Evolutionary conservation across 257 asterid genomes (phyloP), one percentile per base, ranked within the genome.

Genomic region (Gentiana straminea): DNA sequence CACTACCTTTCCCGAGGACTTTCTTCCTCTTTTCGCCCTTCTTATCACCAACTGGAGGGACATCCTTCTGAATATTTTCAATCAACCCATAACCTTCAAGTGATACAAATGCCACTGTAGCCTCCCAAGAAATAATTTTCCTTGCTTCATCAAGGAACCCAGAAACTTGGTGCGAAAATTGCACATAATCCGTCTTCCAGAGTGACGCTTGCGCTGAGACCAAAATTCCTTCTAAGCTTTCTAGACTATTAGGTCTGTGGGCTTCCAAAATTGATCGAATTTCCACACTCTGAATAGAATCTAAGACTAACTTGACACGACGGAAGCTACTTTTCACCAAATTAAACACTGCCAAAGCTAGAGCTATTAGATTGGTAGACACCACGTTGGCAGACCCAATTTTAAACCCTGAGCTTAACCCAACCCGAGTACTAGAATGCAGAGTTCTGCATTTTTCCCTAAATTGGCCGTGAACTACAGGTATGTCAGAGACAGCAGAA

Each of bases 111-210:
- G 99, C 95, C 60, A 67, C 66, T 35, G 74, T 61, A 6, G 76
- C 95, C 73, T 92, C 99, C 93, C 81, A 81, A n/a, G 84, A 79
- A 48, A 92, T 64, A 24, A 80, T 73, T 72, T 81, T 69, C 63
- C 78, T 68, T 67, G 80, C 94, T 48, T 57, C 70, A 50, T 71
- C 75, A 63, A 77, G 58, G 51, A 92, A 70, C 58, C 67, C 71
- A 61, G 65, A 75, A 13, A 80, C 60, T 10, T 41, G 73, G 64
- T 83, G 93, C 54, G 67, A 51, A 66, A 74, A 81, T 57, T 44
- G 50, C 35, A 78, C 63, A 58, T 76, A 73, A 55, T 88, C 82
- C 62, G 80, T 60, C 55, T 68, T 43, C 12, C 62, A 32, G 15
- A 69, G 77, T 36, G 86, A 78, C 15, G 58, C 60, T 50, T 61